Conservation (phyloP, 176 grass and related monocot species). For the Poa pratensis region DNA sequence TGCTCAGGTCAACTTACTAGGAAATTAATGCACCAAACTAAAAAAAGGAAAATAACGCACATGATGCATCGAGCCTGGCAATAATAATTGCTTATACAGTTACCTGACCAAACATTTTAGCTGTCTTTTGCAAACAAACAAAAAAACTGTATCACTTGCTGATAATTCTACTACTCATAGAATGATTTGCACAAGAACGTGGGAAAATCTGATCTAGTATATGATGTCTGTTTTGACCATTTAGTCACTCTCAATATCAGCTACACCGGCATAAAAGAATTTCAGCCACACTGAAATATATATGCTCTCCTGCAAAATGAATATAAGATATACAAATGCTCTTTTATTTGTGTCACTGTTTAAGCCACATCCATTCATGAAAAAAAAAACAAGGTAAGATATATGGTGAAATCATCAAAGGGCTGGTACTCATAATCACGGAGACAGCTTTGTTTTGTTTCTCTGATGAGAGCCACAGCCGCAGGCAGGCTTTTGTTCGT, state of each 20-base stretch:
- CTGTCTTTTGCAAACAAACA: neutral
- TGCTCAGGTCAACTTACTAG: neutral
- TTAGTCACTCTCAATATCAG: too few species aligned
- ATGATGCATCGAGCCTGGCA: neutral
- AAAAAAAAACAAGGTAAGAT: too few species aligned
- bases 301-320: too few species aligned
- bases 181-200: neutral
- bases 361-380: too few species aligned
- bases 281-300: too few species aligned
- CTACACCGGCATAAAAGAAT: too few species aligned
- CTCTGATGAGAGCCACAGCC: neutral
- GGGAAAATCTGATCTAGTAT: neutral
- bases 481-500: neutral
- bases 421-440: neutral
- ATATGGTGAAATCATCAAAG: too few species aligned
- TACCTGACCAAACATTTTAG: neutral
- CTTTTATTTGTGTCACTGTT: too few species aligned
- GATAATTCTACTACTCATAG: neutral
- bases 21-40: neutral
- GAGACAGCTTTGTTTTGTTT: slow-evolving; percentile 11
- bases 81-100: neutral
- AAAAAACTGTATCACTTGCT: neutral
- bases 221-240: neutral
- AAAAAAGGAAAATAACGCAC: neutral
- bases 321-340: too few species aligned